Evolutionary conservation across 2,329 filamentous ascomycete genomes (phyloP).

Genomic region (Pseudogymnoascus sp.): DNA sequence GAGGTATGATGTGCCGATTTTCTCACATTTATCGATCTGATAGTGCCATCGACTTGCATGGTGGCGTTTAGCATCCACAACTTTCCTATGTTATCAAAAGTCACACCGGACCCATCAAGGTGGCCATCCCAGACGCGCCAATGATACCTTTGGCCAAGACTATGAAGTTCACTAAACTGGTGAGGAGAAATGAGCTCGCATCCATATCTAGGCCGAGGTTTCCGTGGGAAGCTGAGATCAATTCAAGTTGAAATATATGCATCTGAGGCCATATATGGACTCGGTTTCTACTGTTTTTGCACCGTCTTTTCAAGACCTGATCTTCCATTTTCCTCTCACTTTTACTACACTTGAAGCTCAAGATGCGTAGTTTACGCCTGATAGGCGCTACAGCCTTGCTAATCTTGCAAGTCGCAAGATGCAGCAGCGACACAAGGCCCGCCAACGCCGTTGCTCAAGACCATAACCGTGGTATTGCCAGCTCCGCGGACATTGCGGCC

Average conservation of each 20-base stretch:
- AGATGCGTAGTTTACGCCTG: not conserved
- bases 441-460: not conserved
- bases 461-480: not conserved
- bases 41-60: not conserved
- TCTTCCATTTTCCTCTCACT: not conserved
- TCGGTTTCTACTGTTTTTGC: not conserved
- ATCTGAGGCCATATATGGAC: not conserved
- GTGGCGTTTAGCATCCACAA: not conserved
- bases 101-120: not conserved
- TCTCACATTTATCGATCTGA: not conserved
- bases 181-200: not conserved
- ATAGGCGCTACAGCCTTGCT: not conserved
- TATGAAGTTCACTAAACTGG: not conserved
- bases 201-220: not conserved
- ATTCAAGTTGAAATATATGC: not conserved
- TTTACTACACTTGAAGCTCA: not conserved
- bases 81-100: not conserved
- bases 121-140: not conserved
- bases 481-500: not conserved
- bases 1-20: not conserved
- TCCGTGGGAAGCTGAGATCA: not conserved
- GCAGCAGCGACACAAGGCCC: not conserved
- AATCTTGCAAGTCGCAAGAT: not conserved
- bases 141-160: not conserved
- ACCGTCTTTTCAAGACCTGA: not conserved